These are phyloP conservation scores for Phytophthora syringae DNA, from an alignment of 352 stramenopile genomes.

Conservation along the genomic window DNA sequence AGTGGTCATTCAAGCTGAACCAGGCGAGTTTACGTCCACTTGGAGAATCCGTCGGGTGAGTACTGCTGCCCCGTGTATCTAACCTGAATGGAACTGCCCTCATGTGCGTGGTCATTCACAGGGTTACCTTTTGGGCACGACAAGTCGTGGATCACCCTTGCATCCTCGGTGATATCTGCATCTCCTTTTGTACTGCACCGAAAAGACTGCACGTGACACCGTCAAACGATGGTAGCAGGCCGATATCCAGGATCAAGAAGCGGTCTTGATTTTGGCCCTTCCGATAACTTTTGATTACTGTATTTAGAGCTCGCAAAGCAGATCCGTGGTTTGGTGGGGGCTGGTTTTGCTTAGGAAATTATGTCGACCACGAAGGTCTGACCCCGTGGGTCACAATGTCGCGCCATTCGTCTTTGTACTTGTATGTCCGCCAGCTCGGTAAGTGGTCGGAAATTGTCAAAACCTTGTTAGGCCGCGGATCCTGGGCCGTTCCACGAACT, in stretches of 20 bases:
- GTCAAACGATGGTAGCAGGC: background rate
- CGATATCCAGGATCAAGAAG: conserved; percentile 19
- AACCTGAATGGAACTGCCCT: background rate
- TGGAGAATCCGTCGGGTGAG: background rate
- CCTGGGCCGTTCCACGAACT: background rate
- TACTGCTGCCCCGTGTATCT: conserved; percentile 1
- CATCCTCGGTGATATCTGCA: background rate
- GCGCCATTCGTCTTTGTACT: background rate
- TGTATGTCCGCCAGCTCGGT: background rate
- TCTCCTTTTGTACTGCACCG: conserved; percentile 8
- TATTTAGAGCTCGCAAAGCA: background rate
- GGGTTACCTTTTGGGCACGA: conserved; percentile 8
- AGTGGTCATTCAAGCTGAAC: too few species aligned
- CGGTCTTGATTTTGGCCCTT: conserved; percentile 16
- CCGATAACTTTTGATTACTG: conserved; percentile 12
- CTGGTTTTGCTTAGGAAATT: background rate
- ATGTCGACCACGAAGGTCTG: background rate
- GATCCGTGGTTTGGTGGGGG: conserved; percentile 5
- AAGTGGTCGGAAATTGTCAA: conserved; percentile 7
- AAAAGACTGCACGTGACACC: conserved; percentile 19
- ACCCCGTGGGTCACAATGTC: conserved; percentile 8
- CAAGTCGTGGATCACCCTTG: conserved; percentile 24
- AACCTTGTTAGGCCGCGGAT: conserved; percentile 13
- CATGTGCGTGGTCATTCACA: conserved; percentile 13
- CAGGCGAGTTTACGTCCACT: background rate